Evolutionary conservation across 1,284 basidiomycete species (phyloP).

Genomic region (Ustilago trichophora): DNA sequence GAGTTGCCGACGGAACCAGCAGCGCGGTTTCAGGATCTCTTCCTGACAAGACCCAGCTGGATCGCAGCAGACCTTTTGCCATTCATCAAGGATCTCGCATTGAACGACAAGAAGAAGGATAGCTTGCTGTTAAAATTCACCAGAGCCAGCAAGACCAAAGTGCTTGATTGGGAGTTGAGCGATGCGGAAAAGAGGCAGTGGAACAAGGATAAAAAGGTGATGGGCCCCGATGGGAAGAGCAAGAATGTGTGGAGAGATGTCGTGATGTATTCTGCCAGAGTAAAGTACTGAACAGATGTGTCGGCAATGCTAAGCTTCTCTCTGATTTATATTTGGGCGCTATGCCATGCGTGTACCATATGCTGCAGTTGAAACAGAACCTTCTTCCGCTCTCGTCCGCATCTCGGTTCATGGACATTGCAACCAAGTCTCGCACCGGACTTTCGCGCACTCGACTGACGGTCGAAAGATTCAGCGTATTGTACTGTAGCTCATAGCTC

Average conservation of each 20-base stretch:
- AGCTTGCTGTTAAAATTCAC: conserved; percentile 54
- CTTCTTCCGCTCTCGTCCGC: no score
- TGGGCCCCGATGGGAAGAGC: conserved; percentile 12
- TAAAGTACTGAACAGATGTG: no score
- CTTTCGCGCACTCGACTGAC: no score
- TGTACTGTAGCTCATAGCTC: no score
- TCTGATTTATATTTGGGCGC: no score
- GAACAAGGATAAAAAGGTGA: conserved; percentile 41
- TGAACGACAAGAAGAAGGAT: conserved; percentile 46
- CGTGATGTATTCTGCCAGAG: conserved; percentile 42
- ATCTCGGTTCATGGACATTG: no score
- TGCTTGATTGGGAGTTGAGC: conserved; percentile 32
- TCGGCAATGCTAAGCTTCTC: no score
- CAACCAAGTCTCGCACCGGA: no score
- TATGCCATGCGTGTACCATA: no score
- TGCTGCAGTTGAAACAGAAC: no score
- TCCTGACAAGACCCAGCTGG: conserved; percentile 58
- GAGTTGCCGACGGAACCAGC: conserved; percentile 58
- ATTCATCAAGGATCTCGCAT: conserved; percentile 64
- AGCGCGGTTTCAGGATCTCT: conserved; percentile 62
- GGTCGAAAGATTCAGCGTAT: no score
- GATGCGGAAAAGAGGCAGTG: conserved; percentile 28
- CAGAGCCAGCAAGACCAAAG: conserved; percentile 39
- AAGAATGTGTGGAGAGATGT: conserved; percentile 35
- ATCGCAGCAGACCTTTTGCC: conserved; percentile 60